phyloP scores from a whole-genome alignment of 768 basidiomycete species.

The Tremella fuciformis region DNA sequence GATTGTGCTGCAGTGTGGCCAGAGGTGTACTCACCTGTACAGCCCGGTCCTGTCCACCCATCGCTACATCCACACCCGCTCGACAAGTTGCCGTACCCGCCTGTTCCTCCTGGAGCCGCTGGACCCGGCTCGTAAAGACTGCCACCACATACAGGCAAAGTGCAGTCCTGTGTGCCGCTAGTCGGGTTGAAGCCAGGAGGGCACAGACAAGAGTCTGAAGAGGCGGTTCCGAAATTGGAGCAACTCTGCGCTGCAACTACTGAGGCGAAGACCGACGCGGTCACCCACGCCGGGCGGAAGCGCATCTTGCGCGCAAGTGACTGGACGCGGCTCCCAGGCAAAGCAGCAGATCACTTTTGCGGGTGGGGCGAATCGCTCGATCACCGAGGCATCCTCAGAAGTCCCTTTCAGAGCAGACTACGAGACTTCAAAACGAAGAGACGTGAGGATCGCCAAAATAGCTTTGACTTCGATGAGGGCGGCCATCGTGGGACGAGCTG shows the following conservation, averaged over 20 bases:
- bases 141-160: conserved; percentile 68
- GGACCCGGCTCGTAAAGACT: conserved; percentile 62
- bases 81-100: conserved; percentile 64
- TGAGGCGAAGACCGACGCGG: too few relatives aligned
- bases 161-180: conserved; percentile 19
- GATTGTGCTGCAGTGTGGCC: not conserved
- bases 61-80: conserved; percentile 66
- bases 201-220: conserved; percentile 65
- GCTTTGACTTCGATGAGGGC: too few relatives aligned
- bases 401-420: too few relatives aligned
- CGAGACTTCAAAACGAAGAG: too few relatives aligned
- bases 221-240: conserved; percentile 65
- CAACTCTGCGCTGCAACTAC: conserved; percentile 53
- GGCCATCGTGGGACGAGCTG: too few relatives aligned
- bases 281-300: too few relatives aligned
- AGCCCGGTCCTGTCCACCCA: conserved; percentile 67
- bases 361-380: too few relatives aligned
- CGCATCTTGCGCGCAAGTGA: too few relatives aligned
- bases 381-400: too few relatives aligned
- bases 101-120: conserved; percentile 58
- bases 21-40: conserved; percentile 32
- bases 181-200: conserved; percentile 65
- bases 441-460: too few relatives aligned
- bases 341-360: too few relatives aligned
- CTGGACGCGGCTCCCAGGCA: too few relatives aligned